Percentiles rank a stretch among this genome's conserved stretches.
Evolutionary conservation across 75 land plant species (phyloP).

Genomic region (Pseudotsuga menziesii): DNA sequence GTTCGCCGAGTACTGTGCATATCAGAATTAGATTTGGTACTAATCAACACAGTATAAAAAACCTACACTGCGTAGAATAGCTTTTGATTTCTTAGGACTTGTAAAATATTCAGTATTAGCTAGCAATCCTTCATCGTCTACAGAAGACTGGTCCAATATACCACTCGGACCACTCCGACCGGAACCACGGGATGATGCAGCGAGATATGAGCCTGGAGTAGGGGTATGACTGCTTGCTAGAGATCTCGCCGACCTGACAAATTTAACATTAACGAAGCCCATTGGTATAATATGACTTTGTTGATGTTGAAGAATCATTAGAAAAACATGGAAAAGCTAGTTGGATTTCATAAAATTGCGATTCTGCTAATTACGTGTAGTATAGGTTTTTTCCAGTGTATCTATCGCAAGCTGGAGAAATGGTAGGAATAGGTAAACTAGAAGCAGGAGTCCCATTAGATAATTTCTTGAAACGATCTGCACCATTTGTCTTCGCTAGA

Average conservation of each 20-base stretch:
- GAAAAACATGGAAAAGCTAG: no score
- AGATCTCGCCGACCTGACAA: constrained; percentile 84
- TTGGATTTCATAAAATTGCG: no score
- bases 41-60: neutral
- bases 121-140: constrained; percentile 25
- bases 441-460: neutral
- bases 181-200: constrained; percentile 5
- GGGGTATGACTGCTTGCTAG: constrained; percentile 61
- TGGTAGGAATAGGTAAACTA: constrained; percentile 34
- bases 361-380: constrained; percentile 31
- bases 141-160: neutral
- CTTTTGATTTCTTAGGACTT: constrained; percentile 17
- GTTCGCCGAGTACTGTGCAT: no score
- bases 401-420: neutral
- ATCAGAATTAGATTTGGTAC: no score
- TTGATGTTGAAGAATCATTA: no score
- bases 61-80: constrained; percentile 29
- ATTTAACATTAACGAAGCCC: neutral
- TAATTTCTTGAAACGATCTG: neutral
- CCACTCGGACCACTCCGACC: neutral
- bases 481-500: neutral
- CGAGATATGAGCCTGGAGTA: constrained; percentile 34
- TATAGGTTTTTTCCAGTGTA: constrained; percentile 23
- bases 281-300: no score
- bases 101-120: constrained; percentile 6